phyloP scores from a whole-genome alignment of 176 grass and related monocot genomes.

The Urochloa ruziziensis region DNA sequence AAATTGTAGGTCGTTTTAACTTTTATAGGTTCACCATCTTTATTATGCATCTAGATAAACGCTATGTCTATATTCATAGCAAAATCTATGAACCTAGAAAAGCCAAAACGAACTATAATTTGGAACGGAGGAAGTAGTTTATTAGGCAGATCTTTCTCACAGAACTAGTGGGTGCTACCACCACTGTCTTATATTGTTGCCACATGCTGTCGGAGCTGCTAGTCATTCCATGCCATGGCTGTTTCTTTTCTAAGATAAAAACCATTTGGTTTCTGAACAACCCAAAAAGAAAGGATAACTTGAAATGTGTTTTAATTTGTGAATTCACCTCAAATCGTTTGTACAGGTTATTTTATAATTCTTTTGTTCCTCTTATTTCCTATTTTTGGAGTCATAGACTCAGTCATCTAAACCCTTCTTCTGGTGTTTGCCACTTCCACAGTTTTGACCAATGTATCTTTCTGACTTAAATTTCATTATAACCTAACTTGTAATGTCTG shows the following conservation, averaged over 20 bases:
- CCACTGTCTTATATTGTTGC: neutral
- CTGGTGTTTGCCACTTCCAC: neutral
- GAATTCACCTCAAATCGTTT: neutral
- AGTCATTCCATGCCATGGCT: neutral
- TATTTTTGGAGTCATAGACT: neutral
- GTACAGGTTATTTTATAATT: neutral
- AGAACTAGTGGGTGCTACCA: neutral
- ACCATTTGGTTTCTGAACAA: neutral
- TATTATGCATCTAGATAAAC: too few species aligned
- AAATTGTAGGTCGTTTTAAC: too few species aligned
- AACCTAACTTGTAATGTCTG: neutral
- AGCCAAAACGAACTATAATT: too few species aligned
- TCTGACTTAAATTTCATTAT: neutral
- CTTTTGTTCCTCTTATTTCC: neutral
- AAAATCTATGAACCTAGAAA: too few species aligned
- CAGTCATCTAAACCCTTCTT: neutral
- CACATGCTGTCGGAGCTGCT: neutral
- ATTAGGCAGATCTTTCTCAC: neutral
- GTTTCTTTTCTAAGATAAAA: neutral
- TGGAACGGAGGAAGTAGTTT: too few species aligned
- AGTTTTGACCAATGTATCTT: conserved; percentile 16
- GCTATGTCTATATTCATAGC: too few species aligned
- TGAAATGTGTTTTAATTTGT: neutral
- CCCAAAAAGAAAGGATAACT: neutral
- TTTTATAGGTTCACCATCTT: too few species aligned